These are phyloP conservation scores for Calocybe cyanea DNA, from an alignment of 768 basidiomycete genomes.

Conservation along the genomic window DNA sequence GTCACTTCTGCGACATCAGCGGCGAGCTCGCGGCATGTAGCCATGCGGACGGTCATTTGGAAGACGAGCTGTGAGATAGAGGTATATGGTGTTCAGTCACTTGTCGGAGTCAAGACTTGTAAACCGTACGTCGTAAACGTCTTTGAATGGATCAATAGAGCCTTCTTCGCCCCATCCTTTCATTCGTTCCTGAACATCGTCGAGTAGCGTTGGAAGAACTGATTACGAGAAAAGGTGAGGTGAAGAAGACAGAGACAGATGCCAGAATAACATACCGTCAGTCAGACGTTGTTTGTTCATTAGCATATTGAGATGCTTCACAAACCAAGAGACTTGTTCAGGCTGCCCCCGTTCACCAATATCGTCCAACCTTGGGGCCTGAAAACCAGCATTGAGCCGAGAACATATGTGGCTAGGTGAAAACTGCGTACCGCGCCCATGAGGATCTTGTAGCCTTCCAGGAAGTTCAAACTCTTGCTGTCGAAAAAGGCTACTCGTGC, in stretches of 20 bases:
- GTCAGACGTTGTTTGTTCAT: slow-evolving; percentile 12
- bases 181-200: slow-evolving; percentile 20
- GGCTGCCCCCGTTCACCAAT: slow-evolving; percentile 14
- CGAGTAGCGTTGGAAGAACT: slow-evolving; percentile 22
- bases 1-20: slow-evolving; percentile 16
- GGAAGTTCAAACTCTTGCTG: not conserved
- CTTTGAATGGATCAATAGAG: slow-evolving; percentile 21
- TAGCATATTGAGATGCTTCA: slow-evolving; percentile 13
- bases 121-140: slow-evolving; percentile 21
- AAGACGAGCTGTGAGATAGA: slow-evolving; percentile 21
- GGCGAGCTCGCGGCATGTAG: slow-evolving; percentile 25
- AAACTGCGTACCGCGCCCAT: not conserved
- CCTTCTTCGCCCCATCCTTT: slow-evolving; percentile 21
- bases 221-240: not conserved
- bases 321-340: slow-evolving; percentile 20
- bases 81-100: no score
- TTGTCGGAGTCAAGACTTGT: no score
- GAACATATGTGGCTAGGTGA: slow-evolving; percentile 10
- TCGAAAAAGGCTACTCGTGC: not conserved
- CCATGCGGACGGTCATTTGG: slow-evolving; percentile 27
- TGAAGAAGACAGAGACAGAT: not conserved
- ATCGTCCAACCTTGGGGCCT: slow-evolving; percentile 22
- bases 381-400: no score
- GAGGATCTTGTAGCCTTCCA: not conserved
- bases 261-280: slow-evolving; percentile 5